Conservation (phyloP, 192 early-diverging fungal species). For the Podochytrium sp. region DNA sequence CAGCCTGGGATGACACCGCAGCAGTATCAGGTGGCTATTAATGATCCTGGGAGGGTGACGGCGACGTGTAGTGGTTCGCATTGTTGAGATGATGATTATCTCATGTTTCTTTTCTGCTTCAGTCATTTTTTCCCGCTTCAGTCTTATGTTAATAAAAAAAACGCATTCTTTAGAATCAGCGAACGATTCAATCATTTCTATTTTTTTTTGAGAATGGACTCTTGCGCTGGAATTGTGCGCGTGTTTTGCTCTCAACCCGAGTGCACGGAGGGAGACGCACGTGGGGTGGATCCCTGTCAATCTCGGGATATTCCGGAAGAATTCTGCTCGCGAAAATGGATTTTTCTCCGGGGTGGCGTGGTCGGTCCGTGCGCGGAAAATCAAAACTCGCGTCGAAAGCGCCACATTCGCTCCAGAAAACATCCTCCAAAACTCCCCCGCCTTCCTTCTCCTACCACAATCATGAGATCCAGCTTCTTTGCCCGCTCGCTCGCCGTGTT, state of each 20-base stretch:
- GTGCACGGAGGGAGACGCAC: too few species aligned
- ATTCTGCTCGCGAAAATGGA: too few species aligned
- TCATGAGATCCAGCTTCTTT: neutral
- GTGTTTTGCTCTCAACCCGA: too few species aligned
- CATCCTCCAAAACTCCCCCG: neutral
- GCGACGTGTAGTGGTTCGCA: neutral
- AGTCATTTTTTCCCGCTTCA: too few species aligned
- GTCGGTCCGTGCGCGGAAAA: neutral
- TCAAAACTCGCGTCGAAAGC: neutral
- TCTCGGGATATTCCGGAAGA: too few species aligned
- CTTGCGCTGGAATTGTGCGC: neutral
- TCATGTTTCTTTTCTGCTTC: too few species aligned
- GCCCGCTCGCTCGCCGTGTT: neutral
- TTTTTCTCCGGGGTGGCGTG: too few species aligned
- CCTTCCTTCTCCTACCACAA: neutral
- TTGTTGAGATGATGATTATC: too few species aligned
- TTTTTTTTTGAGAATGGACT: neutral
- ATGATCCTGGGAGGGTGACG: slow-evolving; percentile 15
- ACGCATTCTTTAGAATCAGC: too few species aligned
- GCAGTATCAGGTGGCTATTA: slow-evolving; percentile 8
- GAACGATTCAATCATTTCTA: too few species aligned
- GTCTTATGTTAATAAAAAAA: too few species aligned
- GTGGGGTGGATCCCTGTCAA: too few species aligned
- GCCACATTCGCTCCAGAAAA: neutral
- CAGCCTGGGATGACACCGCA: neutral